phyloP scores from a whole-genome alignment of 1,139 yeast species.

The Candida mesenterica region DNA sequence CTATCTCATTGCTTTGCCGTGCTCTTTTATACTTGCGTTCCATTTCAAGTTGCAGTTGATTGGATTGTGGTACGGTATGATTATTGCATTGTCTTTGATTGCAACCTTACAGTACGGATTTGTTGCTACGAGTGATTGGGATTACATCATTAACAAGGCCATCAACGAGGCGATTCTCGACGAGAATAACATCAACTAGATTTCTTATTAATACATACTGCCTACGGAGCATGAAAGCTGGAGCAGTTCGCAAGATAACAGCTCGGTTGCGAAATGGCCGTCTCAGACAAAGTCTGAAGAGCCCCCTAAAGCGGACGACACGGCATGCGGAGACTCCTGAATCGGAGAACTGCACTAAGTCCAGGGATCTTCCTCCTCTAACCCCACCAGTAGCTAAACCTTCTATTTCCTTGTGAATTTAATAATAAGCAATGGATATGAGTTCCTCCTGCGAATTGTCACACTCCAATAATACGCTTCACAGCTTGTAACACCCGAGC shows the following conservation, averaged over 20 bases:
- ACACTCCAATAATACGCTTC: too few relatives aligned
- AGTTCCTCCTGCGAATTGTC: too few relatives aligned
- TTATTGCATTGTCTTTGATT: slow-evolving; percentile 50
- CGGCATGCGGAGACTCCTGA: too few relatives aligned
- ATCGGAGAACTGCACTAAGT: too few relatives aligned
- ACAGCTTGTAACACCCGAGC: too few relatives aligned
- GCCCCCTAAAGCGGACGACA: too few relatives aligned
- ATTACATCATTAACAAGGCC: slow-evolving; percentile 43
- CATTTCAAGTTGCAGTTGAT: slow-evolving; percentile 39
- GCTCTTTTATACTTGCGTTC: slow-evolving; percentile 55
- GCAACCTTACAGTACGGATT: slow-evolving; percentile 46
- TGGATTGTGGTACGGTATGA: slow-evolving; percentile 67
- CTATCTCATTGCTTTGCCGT: slow-evolving; percentile 58
- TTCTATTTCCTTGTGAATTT: too few relatives aligned
- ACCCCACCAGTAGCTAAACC: too few relatives aligned
- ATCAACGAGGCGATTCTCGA: slow-evolving; percentile 42
- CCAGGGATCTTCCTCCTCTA: too few relatives aligned
- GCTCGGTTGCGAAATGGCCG: not conserved
- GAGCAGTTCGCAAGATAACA: too few relatives aligned
- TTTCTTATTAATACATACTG: slow-evolving; percentile 25
- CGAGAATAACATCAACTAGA: slow-evolving; percentile 26
- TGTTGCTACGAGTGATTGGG: slow-evolving; percentile 57
- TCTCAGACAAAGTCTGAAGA: not conserved
- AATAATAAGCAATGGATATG: too few relatives aligned
- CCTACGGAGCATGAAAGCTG: too few relatives aligned